A percentile compares a stretch with the other conserved stretches of the same genome.
Evolutionary conservation across 163 green algal species (phyloP).

Genomic region (Smithsoniella earleae): DNA sequence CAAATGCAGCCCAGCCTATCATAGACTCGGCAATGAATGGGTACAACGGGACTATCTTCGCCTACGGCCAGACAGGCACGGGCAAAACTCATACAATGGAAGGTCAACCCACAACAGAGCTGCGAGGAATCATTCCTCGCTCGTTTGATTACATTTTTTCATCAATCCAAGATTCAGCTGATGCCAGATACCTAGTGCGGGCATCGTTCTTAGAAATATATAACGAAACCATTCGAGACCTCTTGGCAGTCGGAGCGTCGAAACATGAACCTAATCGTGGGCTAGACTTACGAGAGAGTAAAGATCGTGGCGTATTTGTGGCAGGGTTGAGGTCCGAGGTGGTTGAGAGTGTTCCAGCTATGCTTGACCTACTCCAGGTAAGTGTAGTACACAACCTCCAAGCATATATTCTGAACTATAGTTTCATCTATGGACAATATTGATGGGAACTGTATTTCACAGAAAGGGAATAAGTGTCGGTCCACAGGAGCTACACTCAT

Average conservation of each 20-base stretch:
- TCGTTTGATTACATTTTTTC: conserved; percentile 74
- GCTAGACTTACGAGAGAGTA: conserved; percentile 69
- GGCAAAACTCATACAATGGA: conserved; percentile 79
- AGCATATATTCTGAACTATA: too few species aligned
- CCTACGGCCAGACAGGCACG: conserved; percentile 73
- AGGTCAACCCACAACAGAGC: conserved; percentile 43
- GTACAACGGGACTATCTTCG: conserved; percentile 78
- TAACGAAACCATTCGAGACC: conserved; percentile 74
- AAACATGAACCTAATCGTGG: conserved; percentile 46
- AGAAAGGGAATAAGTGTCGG: conserved; percentile 27
- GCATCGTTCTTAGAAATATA: conserved; percentile 82
- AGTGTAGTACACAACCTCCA: too few species aligned
- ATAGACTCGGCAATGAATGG: conserved; percentile 64
- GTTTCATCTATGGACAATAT: too few species aligned
- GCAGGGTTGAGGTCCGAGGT: conserved; percentile 7
- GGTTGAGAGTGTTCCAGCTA: conserved; percentile 24
- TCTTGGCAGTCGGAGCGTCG: conserved; percentile 34
- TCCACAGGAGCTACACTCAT: conserved; percentile 60
- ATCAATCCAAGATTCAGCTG: conserved; percentile 42
- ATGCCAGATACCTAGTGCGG: conserved; percentile 48
- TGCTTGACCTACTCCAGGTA: conserved; percentile 14
- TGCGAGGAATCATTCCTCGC: conserved; percentile 67
- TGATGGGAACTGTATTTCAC: too few species aligned
- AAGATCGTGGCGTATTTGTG: conserved; percentile 49
- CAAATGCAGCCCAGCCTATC: conserved; percentile 55